Conservation (phyloP, 768 basidiomycete species). For the Agrocybe praecox region DNA sequence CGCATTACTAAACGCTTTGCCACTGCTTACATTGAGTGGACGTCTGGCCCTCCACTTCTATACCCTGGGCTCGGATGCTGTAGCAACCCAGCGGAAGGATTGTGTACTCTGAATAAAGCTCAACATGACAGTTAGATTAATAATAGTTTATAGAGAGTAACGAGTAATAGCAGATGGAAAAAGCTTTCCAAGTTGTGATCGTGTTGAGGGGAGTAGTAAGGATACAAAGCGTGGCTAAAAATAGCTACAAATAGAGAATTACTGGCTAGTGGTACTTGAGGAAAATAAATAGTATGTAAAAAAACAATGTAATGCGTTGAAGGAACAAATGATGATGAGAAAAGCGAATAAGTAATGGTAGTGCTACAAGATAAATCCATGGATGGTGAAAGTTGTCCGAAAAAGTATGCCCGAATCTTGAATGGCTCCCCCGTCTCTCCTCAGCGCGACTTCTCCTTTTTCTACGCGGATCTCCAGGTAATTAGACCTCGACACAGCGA, state of each 20-base stretch:
- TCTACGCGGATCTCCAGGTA: slow-evolving; percentile 5
- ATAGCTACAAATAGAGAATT: slow-evolving; percentile 18
- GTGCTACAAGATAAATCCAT: slow-evolving; percentile 20
- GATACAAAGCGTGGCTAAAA: slow-evolving; percentile 18
- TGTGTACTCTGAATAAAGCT: neutral
- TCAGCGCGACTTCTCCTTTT: slow-evolving; percentile 1
- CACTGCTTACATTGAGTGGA: neutral
- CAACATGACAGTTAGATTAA: too few species aligned
- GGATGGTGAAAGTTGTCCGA: slow-evolving; percentile 4
- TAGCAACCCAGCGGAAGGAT: slow-evolving; percentile 2
- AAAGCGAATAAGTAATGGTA: slow-evolving; percentile 7
- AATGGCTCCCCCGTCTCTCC: neutral
- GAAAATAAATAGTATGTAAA: slow-evolving; percentile 4
- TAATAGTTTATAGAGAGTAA: too few species aligned
- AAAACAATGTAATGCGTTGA: neutral
- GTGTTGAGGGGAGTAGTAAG: slow-evolving; percentile 2
- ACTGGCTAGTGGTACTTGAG: neutral
- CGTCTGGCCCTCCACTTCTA: neutral
- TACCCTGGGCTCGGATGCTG: slow-evolving; percentile 10
- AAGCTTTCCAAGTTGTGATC: neutral
- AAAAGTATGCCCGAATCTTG: slow-evolving; percentile 8
- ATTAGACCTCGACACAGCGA: slow-evolving; percentile 22
- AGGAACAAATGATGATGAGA: neutral
- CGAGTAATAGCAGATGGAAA: neutral
- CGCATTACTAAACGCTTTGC: neutral